These are phyloP conservation scores for Neofusicoccum laricinum DNA, from an alignment of 2,329 filamentous ascomycete species.

Conservation along the genomic window DNA sequence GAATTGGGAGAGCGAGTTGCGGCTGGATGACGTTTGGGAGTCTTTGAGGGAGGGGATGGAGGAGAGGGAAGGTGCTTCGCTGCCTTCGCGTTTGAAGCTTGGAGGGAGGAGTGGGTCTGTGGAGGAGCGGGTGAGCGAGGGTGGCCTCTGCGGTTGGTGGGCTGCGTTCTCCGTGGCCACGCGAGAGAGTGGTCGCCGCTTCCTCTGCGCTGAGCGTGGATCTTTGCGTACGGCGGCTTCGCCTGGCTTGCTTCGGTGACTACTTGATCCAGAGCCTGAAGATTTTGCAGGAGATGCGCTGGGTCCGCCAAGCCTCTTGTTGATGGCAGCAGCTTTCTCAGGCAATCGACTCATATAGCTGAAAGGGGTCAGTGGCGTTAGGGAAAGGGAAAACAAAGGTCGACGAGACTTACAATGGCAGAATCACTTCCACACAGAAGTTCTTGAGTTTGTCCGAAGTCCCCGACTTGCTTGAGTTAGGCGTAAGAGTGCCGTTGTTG, in stretches of 20 bases:
- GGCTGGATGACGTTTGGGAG: slow-evolving; percentile 30
- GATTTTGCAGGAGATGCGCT: slow-evolving; percentile 57
- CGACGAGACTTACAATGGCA: slow-evolving; percentile 64
- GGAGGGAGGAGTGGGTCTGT: slow-evolving; percentile 57
- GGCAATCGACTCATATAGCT: slow-evolving; percentile 76
- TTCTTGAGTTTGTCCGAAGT: slow-evolving; percentile 64
- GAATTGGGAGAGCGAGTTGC: slow-evolving; percentile 39
- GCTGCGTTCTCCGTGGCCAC: slow-evolving; percentile 56
- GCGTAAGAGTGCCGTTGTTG: slow-evolving; percentile 24
- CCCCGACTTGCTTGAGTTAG: slow-evolving; percentile 22
- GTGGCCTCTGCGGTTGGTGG: slow-evolving; percentile 43
- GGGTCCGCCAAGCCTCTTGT: slow-evolving; percentile 73
- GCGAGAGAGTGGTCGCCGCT: slow-evolving; percentile 57
- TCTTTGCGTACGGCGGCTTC: slow-evolving; percentile 26
- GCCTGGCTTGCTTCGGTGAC: slow-evolving; percentile 37
- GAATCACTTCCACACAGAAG: slow-evolving; percentile 77
- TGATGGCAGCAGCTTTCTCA: slow-evolving; percentile 66
- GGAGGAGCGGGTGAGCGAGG: slow-evolving; percentile 67
- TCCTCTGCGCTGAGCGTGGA: slow-evolving; percentile 37
- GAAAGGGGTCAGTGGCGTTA: slow-evolving; percentile 24
- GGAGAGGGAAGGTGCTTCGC: slow-evolving; percentile 55
- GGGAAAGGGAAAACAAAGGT: background rate
- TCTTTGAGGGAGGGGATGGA: slow-evolving; percentile 47
- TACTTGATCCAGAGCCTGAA: slow-evolving; percentile 43
- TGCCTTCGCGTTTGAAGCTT: slow-evolving; percentile 65